phyloP scores from a whole-genome alignment of 2,329 filamentous ascomycete species.

The Cucurbitaria berberidis region DNA sequence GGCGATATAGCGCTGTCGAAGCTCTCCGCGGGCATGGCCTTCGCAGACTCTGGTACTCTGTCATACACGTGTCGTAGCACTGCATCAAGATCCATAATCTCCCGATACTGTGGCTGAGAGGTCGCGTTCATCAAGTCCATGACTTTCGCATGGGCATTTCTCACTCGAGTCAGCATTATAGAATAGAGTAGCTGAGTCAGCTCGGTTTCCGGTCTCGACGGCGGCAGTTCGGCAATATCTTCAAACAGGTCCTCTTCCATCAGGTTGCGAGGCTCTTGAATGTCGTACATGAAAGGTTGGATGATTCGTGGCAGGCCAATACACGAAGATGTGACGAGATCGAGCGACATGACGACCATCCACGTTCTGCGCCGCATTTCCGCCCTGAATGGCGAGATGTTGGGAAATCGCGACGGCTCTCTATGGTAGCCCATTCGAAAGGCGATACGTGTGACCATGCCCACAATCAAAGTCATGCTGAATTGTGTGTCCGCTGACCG shows the following conservation, averaged over 20 bases:
- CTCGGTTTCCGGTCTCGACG: constrained; percentile 35
- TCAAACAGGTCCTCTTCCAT: constrained; percentile 51
- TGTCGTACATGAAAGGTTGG: constrained; percentile 48
- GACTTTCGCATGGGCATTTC: constrained; percentile 33
- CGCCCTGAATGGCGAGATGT: constrained; percentile 60
- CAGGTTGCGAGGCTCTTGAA: constrained; percentile 49
- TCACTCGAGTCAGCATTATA: constrained; percentile 31
- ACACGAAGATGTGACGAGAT: constrained; percentile 48
- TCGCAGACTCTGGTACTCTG: constrained; percentile 27
- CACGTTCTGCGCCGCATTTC: constrained; percentile 68
- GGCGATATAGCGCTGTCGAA: constrained; percentile 15
- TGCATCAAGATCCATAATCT: constrained; percentile 37
- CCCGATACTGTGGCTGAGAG: constrained; percentile 34
- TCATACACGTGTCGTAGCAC: constrained; percentile 29
- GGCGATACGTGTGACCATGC: constrained; percentile 40
- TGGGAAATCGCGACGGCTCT: constrained; percentile 46
- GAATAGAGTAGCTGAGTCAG: constrained; percentile 35
- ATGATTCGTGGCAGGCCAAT: constrained; percentile 50
- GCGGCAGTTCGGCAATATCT: constrained; percentile 40
- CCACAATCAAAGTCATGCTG: constrained; percentile 36
- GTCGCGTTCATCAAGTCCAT: constrained; percentile 38
- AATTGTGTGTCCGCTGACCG: constrained; percentile 39
- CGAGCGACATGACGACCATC: constrained; percentile 57
- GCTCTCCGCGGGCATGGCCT: constrained; percentile 17
- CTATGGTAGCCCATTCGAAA: constrained; percentile 53